These are phyloP conservation scores for Boletus sp. DNA, from an alignment of 768 basidiomycete species.

Conservation along the genomic window DNA sequence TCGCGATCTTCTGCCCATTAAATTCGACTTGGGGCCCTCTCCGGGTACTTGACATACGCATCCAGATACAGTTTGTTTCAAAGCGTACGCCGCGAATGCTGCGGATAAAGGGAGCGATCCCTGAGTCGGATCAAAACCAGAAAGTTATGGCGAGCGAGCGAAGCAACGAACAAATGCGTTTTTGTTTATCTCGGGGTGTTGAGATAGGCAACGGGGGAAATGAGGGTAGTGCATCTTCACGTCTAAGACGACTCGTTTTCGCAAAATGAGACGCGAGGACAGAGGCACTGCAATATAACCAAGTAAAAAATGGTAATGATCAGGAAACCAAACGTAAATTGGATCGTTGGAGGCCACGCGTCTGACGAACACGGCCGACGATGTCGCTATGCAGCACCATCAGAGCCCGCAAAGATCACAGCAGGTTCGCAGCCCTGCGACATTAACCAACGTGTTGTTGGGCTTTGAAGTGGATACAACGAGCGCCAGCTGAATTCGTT, in stretches of 20 bases:
- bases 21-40: constrained; percentile 1
- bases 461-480: neutral
- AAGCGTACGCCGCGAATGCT: constrained; percentile 8
- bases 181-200: constrained; percentile 10
- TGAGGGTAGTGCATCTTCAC: constrained; percentile 7
- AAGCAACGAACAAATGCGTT: constrained; percentile 7
- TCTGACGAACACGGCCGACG: constrained; percentile 2
- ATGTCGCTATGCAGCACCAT: neutral
- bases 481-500: neutral
- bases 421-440: neutral
- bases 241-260: constrained; percentile 8
- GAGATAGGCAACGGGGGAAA: constrained; percentile 1
- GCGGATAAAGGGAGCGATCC: constrained; percentile 16
- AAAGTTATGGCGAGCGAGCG: constrained; percentile 11
- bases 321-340: constrained; percentile 25
- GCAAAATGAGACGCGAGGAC: constrained; percentile 14
- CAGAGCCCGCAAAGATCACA: neutral
- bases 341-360: constrained; percentile 22
- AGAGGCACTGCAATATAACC: constrained; percentile 9
- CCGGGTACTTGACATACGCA: constrained; percentile 7
- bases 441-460: constrained; percentile 3
- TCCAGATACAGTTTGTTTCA: constrained; percentile 10
- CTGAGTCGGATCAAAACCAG: constrained; percentile 29
- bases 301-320: constrained; percentile 11
- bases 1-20: constrained; percentile 16